These are phyloP conservation scores for Andrographis paniculata DNA, from an alignment of 305 asterid species.

Conservation along the genomic window DNA sequence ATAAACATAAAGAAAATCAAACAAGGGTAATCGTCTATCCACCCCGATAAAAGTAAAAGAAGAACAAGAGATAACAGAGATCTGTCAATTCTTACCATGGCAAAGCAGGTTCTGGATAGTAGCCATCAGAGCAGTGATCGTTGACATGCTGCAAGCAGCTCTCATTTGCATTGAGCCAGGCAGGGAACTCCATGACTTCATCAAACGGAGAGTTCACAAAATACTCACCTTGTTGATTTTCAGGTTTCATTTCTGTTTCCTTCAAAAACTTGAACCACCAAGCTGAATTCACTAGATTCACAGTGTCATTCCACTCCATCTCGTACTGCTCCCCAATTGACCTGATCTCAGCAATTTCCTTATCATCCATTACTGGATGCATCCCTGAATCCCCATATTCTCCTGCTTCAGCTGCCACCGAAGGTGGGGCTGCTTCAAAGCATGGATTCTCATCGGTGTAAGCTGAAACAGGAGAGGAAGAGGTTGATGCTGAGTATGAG, in stretches of 20 bases:
- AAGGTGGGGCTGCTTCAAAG: slow-evolving; percentile 23
- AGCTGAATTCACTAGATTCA: slow-evolving; percentile 76
- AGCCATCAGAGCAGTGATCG: slow-evolving; percentile 40
- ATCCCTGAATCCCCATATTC: slow-evolving; percentile 40
- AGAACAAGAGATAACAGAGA: too few relatives aligned
- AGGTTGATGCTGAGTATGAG: slow-evolving; percentile 54
- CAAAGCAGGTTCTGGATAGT: slow-evolving; percentile 61
- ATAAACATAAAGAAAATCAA: too few relatives aligned
- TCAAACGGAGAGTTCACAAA: slow-evolving; percentile 46
- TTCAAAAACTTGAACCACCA: slow-evolving; percentile 90
- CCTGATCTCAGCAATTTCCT: slow-evolving; percentile 85
- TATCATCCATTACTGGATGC: slow-evolving; percentile 75
- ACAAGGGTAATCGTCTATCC: too few relatives aligned
- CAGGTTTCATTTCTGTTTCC: slow-evolving; percentile 52
- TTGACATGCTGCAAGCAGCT: slow-evolving; percentile 42
- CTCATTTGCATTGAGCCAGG: slow-evolving; percentile 58
- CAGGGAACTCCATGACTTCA: slow-evolving; percentile 74
- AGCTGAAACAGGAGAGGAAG: slow-evolving; percentile 40
- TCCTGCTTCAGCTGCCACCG: slow-evolving; percentile 21
- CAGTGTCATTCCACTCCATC: slow-evolving; percentile 90
- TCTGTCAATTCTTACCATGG: slow-evolving; percentile 72
- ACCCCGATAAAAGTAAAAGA: too few relatives aligned
- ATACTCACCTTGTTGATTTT: slow-evolving; percentile 28
- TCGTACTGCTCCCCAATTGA: slow-evolving; percentile 88
- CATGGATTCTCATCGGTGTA: slow-evolving; percentile 36